A percentile compares a stretch with the other conserved stretches of the same genome.
phyloP scores from a whole-genome alignment of 2,329 filamentous ascomycete genomes.

The Colletotrichum tabaci region DNA sequence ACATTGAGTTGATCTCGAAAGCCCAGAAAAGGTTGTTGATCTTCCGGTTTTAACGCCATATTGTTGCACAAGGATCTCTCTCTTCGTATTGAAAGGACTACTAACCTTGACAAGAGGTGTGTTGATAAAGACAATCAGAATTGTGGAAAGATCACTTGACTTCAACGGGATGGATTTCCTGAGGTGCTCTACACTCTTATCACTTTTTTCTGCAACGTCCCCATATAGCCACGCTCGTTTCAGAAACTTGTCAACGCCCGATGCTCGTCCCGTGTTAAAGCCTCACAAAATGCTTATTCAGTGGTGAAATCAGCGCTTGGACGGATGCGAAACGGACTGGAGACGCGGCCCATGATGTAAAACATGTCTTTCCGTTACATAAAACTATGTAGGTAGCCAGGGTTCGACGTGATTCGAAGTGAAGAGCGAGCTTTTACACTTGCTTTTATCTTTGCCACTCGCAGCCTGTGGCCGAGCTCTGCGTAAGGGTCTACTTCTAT shows the following conservation, averaged over 20 bases:
- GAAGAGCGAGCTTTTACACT: too few relatives aligned
- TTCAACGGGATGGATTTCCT: not conserved
- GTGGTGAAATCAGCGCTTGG: not conserved
- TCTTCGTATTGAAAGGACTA: too few relatives aligned
- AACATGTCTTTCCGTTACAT: not conserved
- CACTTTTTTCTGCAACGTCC: not conserved
- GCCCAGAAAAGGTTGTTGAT: slow-evolving; percentile 32
- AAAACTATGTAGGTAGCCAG: too few relatives aligned
- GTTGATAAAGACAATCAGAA: too few relatives aligned
- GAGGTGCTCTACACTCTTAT: not conserved
- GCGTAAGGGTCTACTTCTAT: not conserved
- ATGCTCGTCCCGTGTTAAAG: not conserved
- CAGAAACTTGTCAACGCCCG: not conserved
- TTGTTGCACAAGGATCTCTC: not conserved
- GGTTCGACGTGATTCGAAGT: too few relatives aligned
- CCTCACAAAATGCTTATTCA: not conserved
- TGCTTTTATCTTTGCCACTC: too few relatives aligned
- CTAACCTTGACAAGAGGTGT: too few relatives aligned
- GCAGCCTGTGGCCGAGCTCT: too few relatives aligned
- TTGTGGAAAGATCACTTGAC: not conserved
- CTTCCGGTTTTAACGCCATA: slow-evolving; percentile 27
- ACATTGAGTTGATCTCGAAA: slow-evolving; percentile 22
- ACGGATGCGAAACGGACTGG: slow-evolving; percentile 5
- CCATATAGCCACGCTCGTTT: not conserved
- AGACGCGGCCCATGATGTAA: not conserved